Evolutionary conservation across 1,139 yeast genomes (phyloP), one percentile per base, ranked within the genome.

Genomic region (Suhomyces maxii): DNA sequence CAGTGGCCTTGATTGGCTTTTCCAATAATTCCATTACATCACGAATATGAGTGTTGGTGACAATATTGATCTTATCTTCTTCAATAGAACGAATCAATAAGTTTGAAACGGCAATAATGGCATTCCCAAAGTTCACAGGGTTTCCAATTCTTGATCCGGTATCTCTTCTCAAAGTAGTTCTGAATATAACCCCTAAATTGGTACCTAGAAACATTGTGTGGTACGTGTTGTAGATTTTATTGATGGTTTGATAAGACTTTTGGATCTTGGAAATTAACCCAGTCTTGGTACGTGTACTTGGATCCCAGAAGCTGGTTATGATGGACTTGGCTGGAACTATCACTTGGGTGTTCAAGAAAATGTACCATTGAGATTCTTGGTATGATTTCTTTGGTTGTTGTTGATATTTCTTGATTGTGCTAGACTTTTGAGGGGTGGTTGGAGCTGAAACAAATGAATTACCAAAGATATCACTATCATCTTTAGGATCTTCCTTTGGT

Each of bases 1-100:
- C 59, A 36, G 71, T 61, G 4, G 75, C 68, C 41, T 78, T 56
- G 28, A 84, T 80, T 1, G 88, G 81, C 50, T 75, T 73, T 48
- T 86, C 89, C 42, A 85, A 65, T 12, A 80, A 63, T 38, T 81
- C 82, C 47, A 86, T 63, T 1, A 80, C 76, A 42, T 82, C 86
- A 8, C 86, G 75, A 18, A 86, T 74, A 31, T 72, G 71, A 18
- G 77, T 71, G 18, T 77, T 75, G 11, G 77, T 74, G 1, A 84
- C 78, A 8, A 77, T 68, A 8, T 51, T 45, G 44, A 69, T 76
- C 46, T 79, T 80, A 53, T 84, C 90, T 59, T 85, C 89, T 48
- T 79, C 82, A 28, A 80, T 71, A 0, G 90, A 82, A 55, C 77
- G 81, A n/a, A 79, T 70, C 33, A 83, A 68, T 47, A 84, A 68